These are phyloP conservation scores for Geotrichum siamense DNA, from an alignment of 1,139 yeast genomes.

Conservation along the genomic window DNA sequence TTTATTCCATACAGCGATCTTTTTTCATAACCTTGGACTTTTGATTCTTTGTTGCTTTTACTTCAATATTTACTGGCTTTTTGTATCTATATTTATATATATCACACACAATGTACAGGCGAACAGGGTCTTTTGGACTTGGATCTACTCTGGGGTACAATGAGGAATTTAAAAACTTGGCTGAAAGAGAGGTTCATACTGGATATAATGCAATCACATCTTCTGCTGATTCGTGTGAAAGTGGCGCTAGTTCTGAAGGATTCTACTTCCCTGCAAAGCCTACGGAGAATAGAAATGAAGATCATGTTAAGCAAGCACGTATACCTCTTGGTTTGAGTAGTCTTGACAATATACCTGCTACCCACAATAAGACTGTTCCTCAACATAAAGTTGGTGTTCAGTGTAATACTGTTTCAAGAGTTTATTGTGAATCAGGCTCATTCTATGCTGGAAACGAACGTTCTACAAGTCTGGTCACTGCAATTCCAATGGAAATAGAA, in stretches of 20 bases:
- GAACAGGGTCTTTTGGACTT: slow-evolving; percentile 2
- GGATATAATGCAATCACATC: slow-evolving; percentile 15
- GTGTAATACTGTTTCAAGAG: slow-evolving; percentile 8
- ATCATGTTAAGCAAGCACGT: background rate
- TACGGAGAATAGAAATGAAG: slow-evolving; percentile 3
- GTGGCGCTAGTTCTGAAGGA: slow-evolving; percentile 18
- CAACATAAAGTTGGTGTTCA: background rate
- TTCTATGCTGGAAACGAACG: slow-evolving; percentile 18
- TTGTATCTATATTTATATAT: no score
- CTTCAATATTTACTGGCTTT: slow-evolving; percentile 23
- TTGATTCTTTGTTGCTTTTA: no score
- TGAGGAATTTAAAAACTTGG: slow-evolving; percentile 7
- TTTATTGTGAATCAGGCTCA: slow-evolving; percentile 13
- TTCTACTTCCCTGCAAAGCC: slow-evolving; percentile 16
- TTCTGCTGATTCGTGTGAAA: slow-evolving; percentile 10
- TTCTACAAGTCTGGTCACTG: slow-evolving; percentile 16
- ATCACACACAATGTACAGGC: slow-evolving; percentile 11
- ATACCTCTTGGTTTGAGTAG: slow-evolving; percentile 6
- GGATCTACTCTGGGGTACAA: slow-evolving; percentile 9
- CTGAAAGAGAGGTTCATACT: slow-evolving; percentile 1
- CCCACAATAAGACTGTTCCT: no score
- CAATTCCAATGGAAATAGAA: slow-evolving; percentile 12
- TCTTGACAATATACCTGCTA: slow-evolving; percentile 3
- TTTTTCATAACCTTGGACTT: no score
- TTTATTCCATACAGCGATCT: no score